phyloP scores from a whole-genome alignment of 306 rosid species.

The Cajanus cajan region DNA sequence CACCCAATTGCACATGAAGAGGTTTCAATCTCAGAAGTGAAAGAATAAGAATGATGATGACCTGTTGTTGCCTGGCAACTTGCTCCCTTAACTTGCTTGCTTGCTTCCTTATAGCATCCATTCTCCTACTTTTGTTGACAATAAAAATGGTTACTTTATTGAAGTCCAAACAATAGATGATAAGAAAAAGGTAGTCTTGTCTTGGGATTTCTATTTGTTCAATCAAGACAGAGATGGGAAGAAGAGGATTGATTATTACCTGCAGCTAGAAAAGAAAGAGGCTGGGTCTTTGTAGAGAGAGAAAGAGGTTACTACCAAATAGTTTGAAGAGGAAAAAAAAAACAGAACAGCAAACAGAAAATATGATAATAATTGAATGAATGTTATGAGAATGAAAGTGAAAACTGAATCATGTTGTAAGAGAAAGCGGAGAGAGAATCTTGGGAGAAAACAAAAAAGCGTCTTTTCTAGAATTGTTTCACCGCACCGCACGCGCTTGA shows the following conservation, averaged over 20 bases:
- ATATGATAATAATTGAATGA: conserved; percentile 14
- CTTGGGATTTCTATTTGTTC: background rate
- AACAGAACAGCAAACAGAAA: background rate
- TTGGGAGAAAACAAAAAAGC: background rate
- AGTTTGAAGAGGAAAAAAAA: background rate
- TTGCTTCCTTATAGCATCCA: conserved; percentile 91
- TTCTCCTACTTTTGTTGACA: background rate
- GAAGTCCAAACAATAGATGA: conserved; percentile 15
- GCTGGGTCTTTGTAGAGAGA: conserved; percentile 21
- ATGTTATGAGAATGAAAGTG: conserved; percentile 11
- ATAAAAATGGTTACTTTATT: conserved; percentile 19
- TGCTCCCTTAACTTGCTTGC: conserved; percentile 88
- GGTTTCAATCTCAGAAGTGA: background rate
- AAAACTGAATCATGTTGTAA: conserved; percentile 2
- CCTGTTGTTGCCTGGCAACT: conserved; percentile 96
- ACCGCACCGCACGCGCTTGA: conserved; percentile 23
- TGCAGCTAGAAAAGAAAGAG: background rate
- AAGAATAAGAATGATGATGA: conserved; percentile 23
- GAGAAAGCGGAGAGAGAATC: background rate
- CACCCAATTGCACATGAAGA: conserved; percentile 7
- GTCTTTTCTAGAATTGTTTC: conserved; percentile 1
- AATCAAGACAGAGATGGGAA: background rate
- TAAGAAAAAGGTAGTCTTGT: background rate
- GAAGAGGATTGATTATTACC: conserved; percentile 16
- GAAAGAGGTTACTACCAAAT: background rate